Percentiles rank a stretch among this genome's conserved stretches.
phyloP scores from a whole-genome alignment of 306 rosid genomes.

The Lupinus albus region DNA sequence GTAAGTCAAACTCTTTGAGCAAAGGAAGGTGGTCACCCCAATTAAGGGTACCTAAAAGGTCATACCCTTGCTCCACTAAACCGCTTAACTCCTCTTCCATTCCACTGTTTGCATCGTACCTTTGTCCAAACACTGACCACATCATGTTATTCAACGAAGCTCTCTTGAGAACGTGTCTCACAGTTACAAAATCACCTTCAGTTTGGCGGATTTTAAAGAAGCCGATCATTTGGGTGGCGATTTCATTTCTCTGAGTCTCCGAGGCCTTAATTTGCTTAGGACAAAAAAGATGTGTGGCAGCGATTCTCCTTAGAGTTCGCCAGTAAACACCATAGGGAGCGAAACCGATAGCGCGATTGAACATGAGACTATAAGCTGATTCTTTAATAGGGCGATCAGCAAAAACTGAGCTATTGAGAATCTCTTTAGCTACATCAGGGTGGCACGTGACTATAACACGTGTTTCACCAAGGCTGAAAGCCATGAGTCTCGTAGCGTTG shows the following conservation, averaged over 20 bases:
- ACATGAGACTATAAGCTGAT: slow-evolving; percentile 84
- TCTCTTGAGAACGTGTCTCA: slow-evolving; percentile 53
- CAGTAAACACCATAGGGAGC: slow-evolving; percentile 86
- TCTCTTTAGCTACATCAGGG: slow-evolving; percentile 72
- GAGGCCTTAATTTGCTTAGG: slow-evolving; percentile 84
- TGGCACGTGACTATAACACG: slow-evolving; percentile 70
- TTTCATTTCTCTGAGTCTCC: slow-evolving; percentile 48
- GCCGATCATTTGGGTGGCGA: slow-evolving; percentile 57
- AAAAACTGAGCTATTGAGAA: slow-evolving; percentile 71
- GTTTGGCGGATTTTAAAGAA: background rate
- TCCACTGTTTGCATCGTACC: slow-evolving; percentile 44
- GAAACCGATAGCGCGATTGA: slow-evolving; percentile 86
- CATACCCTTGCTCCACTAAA: slow-evolving; percentile 84
- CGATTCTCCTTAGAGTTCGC: slow-evolving; percentile 76
- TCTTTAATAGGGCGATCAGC: slow-evolving; percentile 90
- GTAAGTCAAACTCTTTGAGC: slow-evolving; percentile 62
- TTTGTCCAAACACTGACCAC: slow-evolving; percentile 77
- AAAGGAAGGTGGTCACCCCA: slow-evolving; percentile 92
- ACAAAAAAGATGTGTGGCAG: slow-evolving; percentile 74
- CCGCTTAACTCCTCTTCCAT: slow-evolving; percentile 52
- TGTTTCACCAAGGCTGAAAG: slow-evolving; percentile 77
- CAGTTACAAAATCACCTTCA: background rate
- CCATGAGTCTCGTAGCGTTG: slow-evolving; percentile 81
- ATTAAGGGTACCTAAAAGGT: slow-evolving; percentile 71
- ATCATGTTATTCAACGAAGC: slow-evolving; percentile 81